These are phyloP conservation scores for Xylariomycetidae sp. DNA, from an alignment of 2,329 filamentous ascomycete genomes.

Conservation along the genomic window DNA sequence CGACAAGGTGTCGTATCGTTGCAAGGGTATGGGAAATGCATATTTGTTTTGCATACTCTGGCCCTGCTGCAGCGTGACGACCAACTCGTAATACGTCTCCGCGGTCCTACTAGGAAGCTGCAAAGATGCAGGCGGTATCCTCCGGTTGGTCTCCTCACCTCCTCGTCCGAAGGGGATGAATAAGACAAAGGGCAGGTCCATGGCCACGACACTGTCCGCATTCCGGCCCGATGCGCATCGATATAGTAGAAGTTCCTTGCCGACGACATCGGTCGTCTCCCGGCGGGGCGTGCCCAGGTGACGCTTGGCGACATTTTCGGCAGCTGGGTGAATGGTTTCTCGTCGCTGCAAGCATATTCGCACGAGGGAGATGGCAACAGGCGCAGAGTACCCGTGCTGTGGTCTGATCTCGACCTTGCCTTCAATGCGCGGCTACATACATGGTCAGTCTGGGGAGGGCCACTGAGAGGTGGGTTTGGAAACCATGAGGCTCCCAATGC, in stretches of 20 bases:
- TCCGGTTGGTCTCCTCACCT: constrained; percentile 80
- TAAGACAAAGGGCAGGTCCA: constrained; percentile 95
- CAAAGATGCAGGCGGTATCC: constrained; percentile 87
- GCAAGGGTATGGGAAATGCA: constrained; percentile 81
- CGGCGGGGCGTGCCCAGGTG: constrained; percentile 84
- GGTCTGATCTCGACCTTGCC: constrained; percentile 96
- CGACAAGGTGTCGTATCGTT: constrained; percentile 91
- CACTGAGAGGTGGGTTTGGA: neutral
- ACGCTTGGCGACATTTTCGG: constrained; percentile 89
- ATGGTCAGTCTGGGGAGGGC: constrained; percentile 4
- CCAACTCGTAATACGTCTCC: constrained; percentile 94
- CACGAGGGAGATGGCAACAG: constrained; percentile 85
- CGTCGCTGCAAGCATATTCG: constrained; percentile 89
- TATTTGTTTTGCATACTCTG: constrained; percentile 84
- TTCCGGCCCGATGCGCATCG: constrained; percentile 79
- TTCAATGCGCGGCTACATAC: constrained; percentile 79
- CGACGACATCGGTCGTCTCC: constrained; percentile 87
- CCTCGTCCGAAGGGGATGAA: constrained; percentile 94
- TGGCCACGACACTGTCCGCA: constrained; percentile 81
- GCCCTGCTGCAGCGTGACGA: constrained; percentile 92
- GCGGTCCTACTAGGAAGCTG: constrained; percentile 89
- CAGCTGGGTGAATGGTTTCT: constrained; percentile 94
- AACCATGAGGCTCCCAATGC: constrained; percentile 4
- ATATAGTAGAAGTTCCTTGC: constrained; percentile 90
- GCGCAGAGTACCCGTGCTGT: constrained; percentile 75